Evolutionary conservation across 2,329 filamentous ascomycete species (phyloP).

Genomic region (Coniochaeta sp.): DNA sequence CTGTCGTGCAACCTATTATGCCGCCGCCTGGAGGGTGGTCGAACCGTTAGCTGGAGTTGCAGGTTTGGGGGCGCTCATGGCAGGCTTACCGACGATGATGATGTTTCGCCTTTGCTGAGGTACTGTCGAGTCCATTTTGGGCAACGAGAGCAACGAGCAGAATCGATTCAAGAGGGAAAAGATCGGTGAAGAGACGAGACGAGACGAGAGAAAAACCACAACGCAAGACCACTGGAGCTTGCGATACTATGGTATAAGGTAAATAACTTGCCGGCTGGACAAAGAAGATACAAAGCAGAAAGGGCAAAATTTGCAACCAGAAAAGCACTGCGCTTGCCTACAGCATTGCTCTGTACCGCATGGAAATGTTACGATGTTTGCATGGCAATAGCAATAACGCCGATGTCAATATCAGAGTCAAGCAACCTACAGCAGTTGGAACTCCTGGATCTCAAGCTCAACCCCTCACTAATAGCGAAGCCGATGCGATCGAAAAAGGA

Average conservation of each 20-base stretch:
- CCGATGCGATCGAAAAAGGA: background rate
- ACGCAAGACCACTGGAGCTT: no score
- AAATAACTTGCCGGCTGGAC: no score
- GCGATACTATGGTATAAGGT: no score
- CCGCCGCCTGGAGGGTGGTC: constrained; percentile 59
- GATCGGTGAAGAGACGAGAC: no score
- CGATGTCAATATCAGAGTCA: background rate
- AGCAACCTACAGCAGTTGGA: no score
- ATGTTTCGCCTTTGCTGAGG: constrained; percentile 30
- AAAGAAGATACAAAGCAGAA: no score
- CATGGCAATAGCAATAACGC: no score
- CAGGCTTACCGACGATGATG: constrained; percentile 36
- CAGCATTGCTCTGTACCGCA: no score
- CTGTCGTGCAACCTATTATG: constrained; percentile 85
- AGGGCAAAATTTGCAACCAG: no score
- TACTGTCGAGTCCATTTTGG: constrained; percentile 6
- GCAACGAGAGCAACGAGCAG: constrained; percentile 7
- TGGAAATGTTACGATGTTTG: no score
- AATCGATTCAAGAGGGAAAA: background rate
- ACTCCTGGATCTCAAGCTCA: background rate
- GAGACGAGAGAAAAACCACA: no score
- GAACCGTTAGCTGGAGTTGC: background rate
- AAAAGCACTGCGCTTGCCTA: no score
- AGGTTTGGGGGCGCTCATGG: background rate
- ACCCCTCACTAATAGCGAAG: background rate